Evolutionary conservation across 805 yeast species (phyloP).

Genomic region (Wickerhamia fluorescens): DNA sequence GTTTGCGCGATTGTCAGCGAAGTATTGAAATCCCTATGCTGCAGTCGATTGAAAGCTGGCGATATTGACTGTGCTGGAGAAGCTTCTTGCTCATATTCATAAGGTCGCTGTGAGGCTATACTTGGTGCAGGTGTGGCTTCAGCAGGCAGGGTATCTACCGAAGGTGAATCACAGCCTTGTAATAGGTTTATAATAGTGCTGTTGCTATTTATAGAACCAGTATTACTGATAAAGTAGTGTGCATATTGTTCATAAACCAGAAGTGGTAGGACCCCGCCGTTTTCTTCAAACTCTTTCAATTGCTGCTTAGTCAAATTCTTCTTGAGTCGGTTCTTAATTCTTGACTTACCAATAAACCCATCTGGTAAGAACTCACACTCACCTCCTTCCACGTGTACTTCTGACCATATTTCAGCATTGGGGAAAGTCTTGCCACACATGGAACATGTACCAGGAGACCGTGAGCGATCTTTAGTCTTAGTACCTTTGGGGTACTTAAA

Average conservation of each 20-base stretch:
- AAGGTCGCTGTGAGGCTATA: too few relatives aligned
- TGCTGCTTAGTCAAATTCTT: slow-evolving; percentile 27
- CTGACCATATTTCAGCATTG: slow-evolving; percentile 46
- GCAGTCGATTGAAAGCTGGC: not conserved
- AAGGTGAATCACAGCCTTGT: not conserved
- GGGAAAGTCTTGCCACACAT: slow-evolving; percentile 47
- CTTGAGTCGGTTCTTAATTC: slow-evolving; percentile 36
- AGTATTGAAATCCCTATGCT: not conserved
- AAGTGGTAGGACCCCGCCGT: slow-evolving; percentile 6
- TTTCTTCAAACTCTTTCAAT: slow-evolving; percentile 9
- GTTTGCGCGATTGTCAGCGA: too few relatives aligned
- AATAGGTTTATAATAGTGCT: not conserved
- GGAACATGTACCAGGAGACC: slow-evolving; percentile 43
- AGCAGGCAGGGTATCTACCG: not conserved
- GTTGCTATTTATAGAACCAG: not conserved
- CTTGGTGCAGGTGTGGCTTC: not conserved
- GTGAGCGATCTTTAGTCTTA: slow-evolving; percentile 36
- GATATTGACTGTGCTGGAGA: not conserved
- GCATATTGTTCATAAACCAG: not conserved
- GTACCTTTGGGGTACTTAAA: slow-evolving; percentile 53
- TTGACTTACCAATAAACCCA: slow-evolving; percentile 39
- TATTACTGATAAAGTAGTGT: not conserved
- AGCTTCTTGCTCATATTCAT: too few relatives aligned
- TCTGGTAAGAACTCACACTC: slow-evolving; percentile 39
- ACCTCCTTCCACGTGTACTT: slow-evolving; percentile 43